phyloP scores from a whole-genome alignment of 352 stramenopile genomes.

The Blastocystis sp. region DNA sequence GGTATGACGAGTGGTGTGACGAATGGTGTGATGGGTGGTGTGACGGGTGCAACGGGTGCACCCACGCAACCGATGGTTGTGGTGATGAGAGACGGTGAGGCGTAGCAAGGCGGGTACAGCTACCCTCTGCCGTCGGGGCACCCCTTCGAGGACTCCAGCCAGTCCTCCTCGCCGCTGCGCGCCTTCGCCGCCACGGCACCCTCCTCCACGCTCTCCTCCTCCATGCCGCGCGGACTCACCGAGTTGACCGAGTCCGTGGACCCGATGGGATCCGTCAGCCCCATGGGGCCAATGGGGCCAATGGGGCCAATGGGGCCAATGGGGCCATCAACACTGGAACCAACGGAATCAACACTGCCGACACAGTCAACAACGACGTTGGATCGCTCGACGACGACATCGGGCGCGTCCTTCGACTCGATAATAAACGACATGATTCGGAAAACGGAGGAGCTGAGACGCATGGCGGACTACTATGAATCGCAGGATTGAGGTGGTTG shows the following conservation, averaged over 20 bases:
- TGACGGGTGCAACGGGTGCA: neutral
- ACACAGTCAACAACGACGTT: slow-evolving; percentile 12
- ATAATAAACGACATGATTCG: slow-evolving; percentile 28
- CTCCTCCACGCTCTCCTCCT: neutral
- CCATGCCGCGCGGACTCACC: neutral
- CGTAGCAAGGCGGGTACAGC: slow-evolving; percentile 53
- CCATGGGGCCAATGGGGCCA: neutral
- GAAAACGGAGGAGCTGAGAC: slow-evolving; percentile 8
- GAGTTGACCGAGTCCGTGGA: neutral
- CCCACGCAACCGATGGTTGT: neutral
- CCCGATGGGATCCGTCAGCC: neutral
- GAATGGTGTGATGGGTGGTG: neutral
- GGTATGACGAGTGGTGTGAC: neutral
- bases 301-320: neutral
- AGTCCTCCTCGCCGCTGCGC: neutral
- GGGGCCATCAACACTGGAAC: neutral
- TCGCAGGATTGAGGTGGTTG: slow-evolving; percentile 22
- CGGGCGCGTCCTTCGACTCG: slow-evolving; percentile 30
- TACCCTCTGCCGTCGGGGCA: slow-evolving; percentile 40
- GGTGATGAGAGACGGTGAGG: neutral
- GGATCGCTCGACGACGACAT: neutral
- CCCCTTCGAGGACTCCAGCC: slow-evolving; percentile 3
- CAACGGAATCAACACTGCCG: neutral
- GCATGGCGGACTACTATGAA: slow-evolving; percentile 52
- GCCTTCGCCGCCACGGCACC: neutral